These are phyloP conservation scores for Colletotrichum brevisporum DNA, from an alignment of 2,329 filamentous ascomycete genomes.

Conservation along the genomic window DNA sequence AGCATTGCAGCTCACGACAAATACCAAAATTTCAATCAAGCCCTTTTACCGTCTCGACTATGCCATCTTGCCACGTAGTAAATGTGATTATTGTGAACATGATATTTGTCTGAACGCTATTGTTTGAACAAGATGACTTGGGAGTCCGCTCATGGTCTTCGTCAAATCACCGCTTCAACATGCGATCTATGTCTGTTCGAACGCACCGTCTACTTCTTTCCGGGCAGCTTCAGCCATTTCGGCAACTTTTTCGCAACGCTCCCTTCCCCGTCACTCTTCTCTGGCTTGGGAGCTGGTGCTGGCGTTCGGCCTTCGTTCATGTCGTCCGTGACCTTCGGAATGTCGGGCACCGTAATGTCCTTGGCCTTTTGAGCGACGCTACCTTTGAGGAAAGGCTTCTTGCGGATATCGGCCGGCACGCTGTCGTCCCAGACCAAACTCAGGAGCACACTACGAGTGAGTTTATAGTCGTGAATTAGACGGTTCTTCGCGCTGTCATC, in stretches of 20 bases:
- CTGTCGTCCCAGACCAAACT: slow-evolving; percentile 81
- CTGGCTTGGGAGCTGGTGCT: slow-evolving; percentile 47
- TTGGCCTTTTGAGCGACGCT: slow-evolving; percentile 73
- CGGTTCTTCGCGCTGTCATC: slow-evolving; percentile 61
- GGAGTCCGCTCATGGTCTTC: too few species aligned
- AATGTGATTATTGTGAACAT: background rate
- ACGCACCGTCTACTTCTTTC: too few species aligned
- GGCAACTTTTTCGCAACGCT: too few species aligned
- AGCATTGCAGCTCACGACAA: slow-evolving; percentile 51
- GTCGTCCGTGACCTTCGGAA: slow-evolving; percentile 55
- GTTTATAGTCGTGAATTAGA: slow-evolving; percentile 80
- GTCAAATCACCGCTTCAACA: too few species aligned
- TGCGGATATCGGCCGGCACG: slow-evolving; percentile 69
- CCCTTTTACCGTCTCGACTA: slow-evolving; percentile 15
- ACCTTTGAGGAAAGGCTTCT: slow-evolving; percentile 70
- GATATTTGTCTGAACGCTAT: too few species aligned
- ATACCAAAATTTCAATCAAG: slow-evolving; percentile 51
- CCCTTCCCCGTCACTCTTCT: too few species aligned
- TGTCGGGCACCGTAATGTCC: slow-evolving; percentile 75
- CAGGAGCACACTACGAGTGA: slow-evolving; percentile 79
- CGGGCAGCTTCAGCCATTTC: too few species aligned
- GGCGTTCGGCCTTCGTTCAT: slow-evolving; percentile 54
- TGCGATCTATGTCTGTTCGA: too few species aligned
- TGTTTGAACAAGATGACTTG: too few species aligned
- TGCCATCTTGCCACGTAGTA: background rate